Evolutionary conservation across 495 filamentous ascomycete genomes (phyloP), one percentile per base, ranked within the genome.

Genomic region (Talaromyces stipitatus): DNA sequence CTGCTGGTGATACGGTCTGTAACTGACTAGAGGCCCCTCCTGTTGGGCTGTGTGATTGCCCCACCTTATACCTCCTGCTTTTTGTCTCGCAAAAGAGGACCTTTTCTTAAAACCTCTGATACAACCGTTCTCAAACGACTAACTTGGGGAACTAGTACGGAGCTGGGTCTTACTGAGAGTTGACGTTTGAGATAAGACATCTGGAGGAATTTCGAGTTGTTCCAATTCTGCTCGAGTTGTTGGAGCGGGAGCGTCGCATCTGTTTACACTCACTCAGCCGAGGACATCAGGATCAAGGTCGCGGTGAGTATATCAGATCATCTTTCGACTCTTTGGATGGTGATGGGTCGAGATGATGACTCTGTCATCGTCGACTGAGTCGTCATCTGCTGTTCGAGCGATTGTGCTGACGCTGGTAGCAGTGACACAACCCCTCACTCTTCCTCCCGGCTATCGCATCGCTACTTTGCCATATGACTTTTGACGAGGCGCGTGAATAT

Each of bases 41-140:
- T 51, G 24, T 27, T 18, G n/a, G 24, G 12, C 48, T 23, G 16
- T 46, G 51, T 54, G 51, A 54, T 46, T 46, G 33, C 54, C 54
- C 54, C 54, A 55, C 54, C 54, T 51, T 51, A 51, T 51, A 51
- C 48, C 48, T 51, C 48, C 48, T 51, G 48, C 48, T 51, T n/a
- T n/a, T 26, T 18, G 48, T 51, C 18, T 51, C 48, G 48, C 48
- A 51, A 29, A 5, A 11, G 20, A n/a, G 48, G 18, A 51, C 48
- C n/a, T 14, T 51, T 11, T 30, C 27, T 30, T 23, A 28, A 28
- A 51, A 20, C 20, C 16, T 18, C 45, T 26, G 24, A 48, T 24
- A 48, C 45, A 48, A 7, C 30, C 12, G 6, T 12, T 24, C 45
- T 48, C 24, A 26, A 48, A 41, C 36, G 10, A 48, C 45, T 26